A percentile compares a stretch with the other conserved stretches of the same genome.
These are phyloP conservation scores for Aquanectria penicillioides DNA, from an alignment of 2,329 filamentous ascomycete species.

Conservation along the genomic window DNA sequence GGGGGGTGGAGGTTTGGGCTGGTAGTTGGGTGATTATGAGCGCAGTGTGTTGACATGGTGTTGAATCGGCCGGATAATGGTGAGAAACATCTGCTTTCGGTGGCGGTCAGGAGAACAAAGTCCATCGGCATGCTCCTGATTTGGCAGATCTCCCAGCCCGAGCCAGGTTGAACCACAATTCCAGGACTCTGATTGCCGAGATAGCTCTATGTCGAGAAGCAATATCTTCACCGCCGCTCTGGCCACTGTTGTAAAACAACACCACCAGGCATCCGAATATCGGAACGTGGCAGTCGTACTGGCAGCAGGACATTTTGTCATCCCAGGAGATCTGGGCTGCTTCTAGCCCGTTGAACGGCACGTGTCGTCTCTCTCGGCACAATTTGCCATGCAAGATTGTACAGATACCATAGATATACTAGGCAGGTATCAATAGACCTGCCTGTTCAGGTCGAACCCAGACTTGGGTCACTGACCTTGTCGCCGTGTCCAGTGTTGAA, in stretches of 20 bases:
- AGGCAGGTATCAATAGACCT: too few relatives aligned
- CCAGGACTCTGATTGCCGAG: background rate
- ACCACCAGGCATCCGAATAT: background rate
- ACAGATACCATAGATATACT: background rate
- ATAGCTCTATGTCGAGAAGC: too few relatives aligned
- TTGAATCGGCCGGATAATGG: background rate
- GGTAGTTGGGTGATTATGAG: background rate
- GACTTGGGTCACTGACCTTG: too few relatives aligned
- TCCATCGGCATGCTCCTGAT: too few relatives aligned
- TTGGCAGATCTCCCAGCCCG: background rate
- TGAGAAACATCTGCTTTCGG: background rate
- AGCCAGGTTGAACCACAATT: background rate
- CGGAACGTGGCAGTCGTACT: slow-evolving; percentile 16
- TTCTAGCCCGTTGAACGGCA: background rate
- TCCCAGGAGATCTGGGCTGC: background rate
- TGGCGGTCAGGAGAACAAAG: background rate
- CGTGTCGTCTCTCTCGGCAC: background rate
- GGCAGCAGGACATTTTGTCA: background rate
- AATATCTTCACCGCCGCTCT: slow-evolving; percentile 15
- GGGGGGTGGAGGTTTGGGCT: background rate
- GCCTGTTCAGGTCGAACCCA: too few relatives aligned
- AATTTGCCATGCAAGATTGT: background rate
- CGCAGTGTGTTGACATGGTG: background rate
- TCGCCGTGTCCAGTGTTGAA: too few relatives aligned
- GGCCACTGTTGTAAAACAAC: slow-evolving; percentile 6